phyloP scores from a whole-genome alignment of 768 basidiomycete genomes.

The Lactarius pseudohatsudake region DNA sequence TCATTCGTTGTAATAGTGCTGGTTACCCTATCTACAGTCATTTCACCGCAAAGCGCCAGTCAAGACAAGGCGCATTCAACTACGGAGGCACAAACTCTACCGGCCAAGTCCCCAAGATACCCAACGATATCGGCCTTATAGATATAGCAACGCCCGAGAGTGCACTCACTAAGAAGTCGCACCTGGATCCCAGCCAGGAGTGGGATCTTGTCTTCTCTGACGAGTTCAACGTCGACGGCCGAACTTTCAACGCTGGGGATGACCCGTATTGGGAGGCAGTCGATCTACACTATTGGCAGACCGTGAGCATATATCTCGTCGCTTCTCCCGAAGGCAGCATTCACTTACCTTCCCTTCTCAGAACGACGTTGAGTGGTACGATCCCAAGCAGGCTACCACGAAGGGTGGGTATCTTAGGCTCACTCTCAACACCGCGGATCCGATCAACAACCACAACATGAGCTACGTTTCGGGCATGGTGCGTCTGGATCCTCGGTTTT shows the following conservation, averaged over 20 bases:
- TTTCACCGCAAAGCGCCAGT: conserved; percentile 40
- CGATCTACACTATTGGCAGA: conserved; percentile 48
- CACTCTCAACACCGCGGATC: conserved; percentile 42
- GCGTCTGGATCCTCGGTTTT: conserved; percentile 33
- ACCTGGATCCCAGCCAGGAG: conserved; percentile 34
- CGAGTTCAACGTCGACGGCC: conserved; percentile 46
- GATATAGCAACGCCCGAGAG: conserved; percentile 44
- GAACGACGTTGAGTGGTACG: conserved; percentile 57
- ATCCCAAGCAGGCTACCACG: conserved; percentile 54
- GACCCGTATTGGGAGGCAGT: conserved; percentile 46
- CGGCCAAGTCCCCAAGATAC: conserved; percentile 53
- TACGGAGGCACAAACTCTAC: conserved; percentile 73
- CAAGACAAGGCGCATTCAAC: conserved; percentile 60
- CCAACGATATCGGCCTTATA: conserved; percentile 31
- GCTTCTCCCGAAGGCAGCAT: neutral
- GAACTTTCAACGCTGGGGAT: conserved; percentile 46
- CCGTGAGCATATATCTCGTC: conserved; percentile 44
- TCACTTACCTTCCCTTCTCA: conserved; percentile 10
- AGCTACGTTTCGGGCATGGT: conserved; percentile 40
- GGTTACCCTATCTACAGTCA: conserved; percentile 54
- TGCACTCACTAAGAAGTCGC: conserved; percentile 31
- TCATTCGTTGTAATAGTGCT: neutral
- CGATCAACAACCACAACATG: conserved; percentile 46
- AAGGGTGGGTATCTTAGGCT: conserved; percentile 50
- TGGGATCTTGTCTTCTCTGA: conserved; percentile 46